Evolutionary conservation across 768 basidiomycete genomes (phyloP).

Genomic region (Russula foetens): DNA sequence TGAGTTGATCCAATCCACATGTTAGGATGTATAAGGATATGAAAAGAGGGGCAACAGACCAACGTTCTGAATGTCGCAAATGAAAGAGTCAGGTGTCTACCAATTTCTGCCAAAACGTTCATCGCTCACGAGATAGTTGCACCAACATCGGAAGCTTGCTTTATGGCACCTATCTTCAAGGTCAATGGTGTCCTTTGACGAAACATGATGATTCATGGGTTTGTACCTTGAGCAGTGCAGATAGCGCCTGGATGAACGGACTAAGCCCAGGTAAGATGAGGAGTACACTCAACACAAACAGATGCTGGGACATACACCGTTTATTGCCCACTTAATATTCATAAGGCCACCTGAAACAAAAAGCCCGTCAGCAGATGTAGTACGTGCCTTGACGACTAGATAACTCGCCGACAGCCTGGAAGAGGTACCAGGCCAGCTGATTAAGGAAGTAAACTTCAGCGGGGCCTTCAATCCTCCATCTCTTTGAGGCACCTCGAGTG

Average conservation of each 20-base stretch:
- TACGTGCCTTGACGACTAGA: no score
- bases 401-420: constrained; percentile 21
- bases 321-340: constrained; percentile 29
- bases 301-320: constrained; percentile 23
- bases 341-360: constrained; percentile 29
- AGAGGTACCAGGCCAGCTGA: constrained; percentile 22
- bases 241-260: background rate
- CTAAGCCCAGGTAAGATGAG: background rate
- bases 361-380: background rate
- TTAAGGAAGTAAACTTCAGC: constrained; percentile 35
- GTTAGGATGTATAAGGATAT: background rate
- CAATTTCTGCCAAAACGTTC: no score
- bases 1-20: background rate
- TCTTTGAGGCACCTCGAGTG: background rate
- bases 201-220: background rate
- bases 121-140: background rate
- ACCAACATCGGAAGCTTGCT: background rate
- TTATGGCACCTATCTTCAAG: background rate
- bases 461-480: background rate
- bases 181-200: background rate
- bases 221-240: background rate
- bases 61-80: background rate
- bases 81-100: background rate
- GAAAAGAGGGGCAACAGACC: background rate
- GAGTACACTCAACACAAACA: background rate